Base-by-base conservation (phyloP, 1,284 basidiomycete species). In the Somion occarium region DNA sequence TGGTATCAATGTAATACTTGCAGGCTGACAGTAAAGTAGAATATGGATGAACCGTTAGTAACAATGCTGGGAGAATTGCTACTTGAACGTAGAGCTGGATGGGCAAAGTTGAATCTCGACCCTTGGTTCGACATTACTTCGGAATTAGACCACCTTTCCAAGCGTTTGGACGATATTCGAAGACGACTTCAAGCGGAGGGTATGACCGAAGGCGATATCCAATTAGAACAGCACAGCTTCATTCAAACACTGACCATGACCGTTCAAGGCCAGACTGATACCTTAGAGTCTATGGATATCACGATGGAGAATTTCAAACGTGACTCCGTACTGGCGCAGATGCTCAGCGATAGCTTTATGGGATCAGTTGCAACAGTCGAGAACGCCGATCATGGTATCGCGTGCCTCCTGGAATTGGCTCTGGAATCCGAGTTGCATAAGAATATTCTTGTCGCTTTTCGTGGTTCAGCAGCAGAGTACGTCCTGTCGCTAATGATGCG, bases 381-480 rank as follows among this genome's bases (percentile, higher is more conserved):
- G 30, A 15, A 34, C 30, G 7, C 30, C 15, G 15, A 7, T 7
- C 7, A 15, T 34, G 30, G 30, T 7, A 7, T 34, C 15, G 30
- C 15, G 15, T 15, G 15, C 15, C 30, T 34, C 7, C 30, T 34
- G 15, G 30, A 15, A 34, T 34, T 34, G 15, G 30, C 30, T 7
- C 7, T 15, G 7, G 30, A 34, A 34, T 34, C 30, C 30, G 30
- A 34, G 15, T 7, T 49, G 3, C 48, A 49, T 20, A 49, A 43
- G 26, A 20, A 43, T 9, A 42, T 15, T 30, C 5, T 49, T n/a
- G 34, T 49, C 34, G 18, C 48, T 3, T 24, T 49, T 4, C 38
- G 48, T 11, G 26, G 23, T 15, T 22, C 38, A 18, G 23, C 48
- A 15, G 48, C 48, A 19, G 48, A 34, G 9, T 34, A 49, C 22